Evolutionary conservation across 306 rosid genomes (phyloP).

Genomic region (Casuarina equisetifolia): DNA sequence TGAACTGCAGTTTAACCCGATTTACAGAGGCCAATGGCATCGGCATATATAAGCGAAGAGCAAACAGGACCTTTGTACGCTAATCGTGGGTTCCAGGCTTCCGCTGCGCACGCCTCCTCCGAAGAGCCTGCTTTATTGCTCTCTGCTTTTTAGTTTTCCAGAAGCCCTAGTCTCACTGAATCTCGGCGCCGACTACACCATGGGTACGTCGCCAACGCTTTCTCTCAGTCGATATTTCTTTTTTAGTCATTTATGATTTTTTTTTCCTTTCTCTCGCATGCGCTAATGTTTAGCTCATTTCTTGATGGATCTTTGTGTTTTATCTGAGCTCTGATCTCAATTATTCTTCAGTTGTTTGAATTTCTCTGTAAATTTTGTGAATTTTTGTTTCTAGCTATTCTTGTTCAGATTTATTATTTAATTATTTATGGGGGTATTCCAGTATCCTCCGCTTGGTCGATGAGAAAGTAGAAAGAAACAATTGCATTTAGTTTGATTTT

Average conservation of each 20-base stretch:
- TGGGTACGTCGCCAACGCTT: slow-evolving; percentile 23
- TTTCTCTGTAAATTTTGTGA: not conserved
- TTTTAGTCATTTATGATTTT: not conserved
- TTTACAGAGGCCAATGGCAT: no score
- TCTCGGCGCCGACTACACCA: slow-evolving; percentile 11
- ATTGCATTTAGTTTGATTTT: not conserved
- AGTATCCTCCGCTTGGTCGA: not conserved
- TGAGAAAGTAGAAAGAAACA: not conserved
- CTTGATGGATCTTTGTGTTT: slow-evolving; percentile 15
- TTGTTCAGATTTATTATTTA: not conserved
- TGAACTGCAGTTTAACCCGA: no score
- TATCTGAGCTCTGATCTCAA: slow-evolving; percentile 7
- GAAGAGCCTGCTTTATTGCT: not conserved
- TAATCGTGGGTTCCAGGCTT: no score
- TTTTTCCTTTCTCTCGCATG: not conserved
- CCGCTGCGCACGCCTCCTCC: not conserved
- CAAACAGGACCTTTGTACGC: no score
- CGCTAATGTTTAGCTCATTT: not conserved
- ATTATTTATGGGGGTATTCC: not conserved
- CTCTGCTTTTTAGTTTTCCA: not conserved
- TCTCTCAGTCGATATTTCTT: not conserved
- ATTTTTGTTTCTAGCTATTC: not conserved
- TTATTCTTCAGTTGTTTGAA: not conserved
- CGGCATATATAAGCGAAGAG: no score
- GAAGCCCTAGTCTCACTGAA: slow-evolving; percentile 28